A percentile compares a stretch with the other conserved stretches of the same genome.
Evolutionary conservation across 345 rosid genomes (phyloP).

Genomic region (Passiflora organensis): DNA sequence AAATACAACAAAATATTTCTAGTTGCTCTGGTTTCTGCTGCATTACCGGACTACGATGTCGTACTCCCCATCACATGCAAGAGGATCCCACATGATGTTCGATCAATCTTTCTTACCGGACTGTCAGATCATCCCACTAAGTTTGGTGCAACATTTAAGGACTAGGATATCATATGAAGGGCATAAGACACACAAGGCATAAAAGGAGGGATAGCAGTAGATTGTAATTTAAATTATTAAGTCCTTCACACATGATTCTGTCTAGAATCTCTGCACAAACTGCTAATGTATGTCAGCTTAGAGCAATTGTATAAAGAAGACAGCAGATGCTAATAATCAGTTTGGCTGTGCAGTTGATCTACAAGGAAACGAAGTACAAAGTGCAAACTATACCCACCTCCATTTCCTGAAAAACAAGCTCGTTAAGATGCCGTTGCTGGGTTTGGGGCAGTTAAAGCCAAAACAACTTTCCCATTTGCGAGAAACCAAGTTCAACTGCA

Average conservation of each 20-base stretch:
- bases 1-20: no score
- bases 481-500: neutral
- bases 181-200: no score
- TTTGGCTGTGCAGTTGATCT: neutral
- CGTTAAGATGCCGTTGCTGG: neutral
- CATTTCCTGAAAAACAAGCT: neutral
- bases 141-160: no score
- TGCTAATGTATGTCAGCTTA: neutral
- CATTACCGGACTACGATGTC: no score
- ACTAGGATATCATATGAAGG: no score
- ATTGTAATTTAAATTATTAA: neutral
- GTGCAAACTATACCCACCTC: neutral
- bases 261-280: neutral
- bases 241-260: neutral
- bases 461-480: neutral
- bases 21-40: no score
- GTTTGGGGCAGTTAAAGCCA: neutral
- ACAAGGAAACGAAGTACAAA: neutral
- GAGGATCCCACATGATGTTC: no score
- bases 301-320: constrained; percentile 9
- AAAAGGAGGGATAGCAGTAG: neutral
- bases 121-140: no score
- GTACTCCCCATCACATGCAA: no score
- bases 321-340: neutral
- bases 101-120: no score